Percentiles rank a stretch among this genome's conserved stretches.
Evolutionary conservation across 2,329 filamentous ascomycete species (phyloP).

Genomic region (Phialemoniopsis sp.): DNA sequence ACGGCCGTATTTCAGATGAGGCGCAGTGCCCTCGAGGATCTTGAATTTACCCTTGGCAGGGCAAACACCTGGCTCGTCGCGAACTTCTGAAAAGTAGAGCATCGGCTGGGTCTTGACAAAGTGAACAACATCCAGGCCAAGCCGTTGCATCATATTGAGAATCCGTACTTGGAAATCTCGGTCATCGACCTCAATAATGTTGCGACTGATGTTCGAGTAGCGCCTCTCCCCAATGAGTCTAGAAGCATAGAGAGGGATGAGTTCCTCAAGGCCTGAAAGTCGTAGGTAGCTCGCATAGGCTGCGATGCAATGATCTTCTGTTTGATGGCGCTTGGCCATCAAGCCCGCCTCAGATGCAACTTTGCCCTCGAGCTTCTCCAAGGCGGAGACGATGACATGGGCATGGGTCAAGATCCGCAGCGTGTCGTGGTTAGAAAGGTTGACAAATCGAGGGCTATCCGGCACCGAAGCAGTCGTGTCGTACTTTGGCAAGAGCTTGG

Average conservation of each 20-base stretch:
- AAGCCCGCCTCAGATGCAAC: conserved; percentile 28
- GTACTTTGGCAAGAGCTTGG: conserved; percentile 36
- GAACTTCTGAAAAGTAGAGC: conserved; percentile 45
- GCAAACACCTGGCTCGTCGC: conserved; percentile 24
- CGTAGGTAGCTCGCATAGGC: conserved; percentile 80
- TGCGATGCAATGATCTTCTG: conserved; percentile 71
- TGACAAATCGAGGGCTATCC: conserved; percentile 39
- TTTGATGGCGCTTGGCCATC: conserved; percentile 28
- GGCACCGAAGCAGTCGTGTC: conserved; percentile 25
- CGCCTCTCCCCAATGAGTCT: conserved; percentile 62
- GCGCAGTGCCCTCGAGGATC: conserved; percentile 42
- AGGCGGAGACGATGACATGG: conserved; percentile 60
- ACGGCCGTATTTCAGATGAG: conserved; percentile 55
- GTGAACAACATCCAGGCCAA: conserved; percentile 66
- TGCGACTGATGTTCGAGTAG: conserved; percentile 69
- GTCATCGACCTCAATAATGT: conserved; percentile 70
- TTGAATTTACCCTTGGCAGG: conserved; percentile 42
- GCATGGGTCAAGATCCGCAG: conserved; percentile 67
- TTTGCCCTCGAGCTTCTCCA: conserved; percentile 42
- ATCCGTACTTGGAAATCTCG: conserved; percentile 60
- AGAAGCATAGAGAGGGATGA: conserved; percentile 86
- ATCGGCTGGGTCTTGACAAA: conserved; percentile 68
- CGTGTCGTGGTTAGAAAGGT: conserved; percentile 55
- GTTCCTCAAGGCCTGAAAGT: conserved; percentile 65
- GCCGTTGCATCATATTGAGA: conserved; percentile 70